A percentile compares a stretch with the other conserved stretches of the same genome.
Conservation (phyloP, 139 green algal species). For the Chlorella sp. region DNA sequence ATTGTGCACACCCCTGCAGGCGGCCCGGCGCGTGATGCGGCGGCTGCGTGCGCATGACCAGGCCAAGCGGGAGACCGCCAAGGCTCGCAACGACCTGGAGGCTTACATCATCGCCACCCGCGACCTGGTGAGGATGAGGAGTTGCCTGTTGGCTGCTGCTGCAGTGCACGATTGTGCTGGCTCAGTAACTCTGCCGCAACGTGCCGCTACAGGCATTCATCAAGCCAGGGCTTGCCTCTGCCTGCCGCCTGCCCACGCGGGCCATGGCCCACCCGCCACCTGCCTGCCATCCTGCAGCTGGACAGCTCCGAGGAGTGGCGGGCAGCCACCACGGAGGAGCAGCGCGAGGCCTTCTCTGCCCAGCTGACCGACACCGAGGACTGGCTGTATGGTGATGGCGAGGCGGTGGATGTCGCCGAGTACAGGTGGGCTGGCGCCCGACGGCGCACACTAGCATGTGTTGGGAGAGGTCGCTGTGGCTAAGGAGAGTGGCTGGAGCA, state of each 20-base stretch:
- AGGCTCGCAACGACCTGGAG: constrained; percentile 92
- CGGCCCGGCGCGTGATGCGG: constrained; percentile 37
- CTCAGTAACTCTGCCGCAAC: no score
- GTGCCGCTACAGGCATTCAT: no score
- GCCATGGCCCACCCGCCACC: no score
- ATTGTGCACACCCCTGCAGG: background rate
- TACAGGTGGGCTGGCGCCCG: constrained; percentile 41
- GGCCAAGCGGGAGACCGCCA: constrained; percentile 66
- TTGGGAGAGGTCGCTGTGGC: no score
- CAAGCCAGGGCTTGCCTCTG: no score
- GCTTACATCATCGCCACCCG: constrained; percentile 88
- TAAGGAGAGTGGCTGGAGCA: no score
- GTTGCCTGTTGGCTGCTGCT: no score
- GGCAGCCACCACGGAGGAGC: constrained; percentile 81
- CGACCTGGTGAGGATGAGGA: constrained; percentile 53
- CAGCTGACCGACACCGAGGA: constrained; percentile 87
- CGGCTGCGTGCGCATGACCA: constrained; percentile 60
- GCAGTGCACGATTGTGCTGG: no score
- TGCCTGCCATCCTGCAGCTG: constrained; percentile 8
- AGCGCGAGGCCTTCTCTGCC: constrained; percentile 66
- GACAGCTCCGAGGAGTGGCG: constrained; percentile 47
- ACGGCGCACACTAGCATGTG: no score
- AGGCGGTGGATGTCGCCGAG: constrained; percentile 48
- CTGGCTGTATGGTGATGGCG: constrained; percentile 95
- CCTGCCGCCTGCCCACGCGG: no score